A percentile compares a stretch with the other conserved stretches of the same genome.
These are phyloP conservation scores for Myxozyma mucilagina DNA, from an alignment of 805 yeast species.

Conservation along the genomic window DNA sequence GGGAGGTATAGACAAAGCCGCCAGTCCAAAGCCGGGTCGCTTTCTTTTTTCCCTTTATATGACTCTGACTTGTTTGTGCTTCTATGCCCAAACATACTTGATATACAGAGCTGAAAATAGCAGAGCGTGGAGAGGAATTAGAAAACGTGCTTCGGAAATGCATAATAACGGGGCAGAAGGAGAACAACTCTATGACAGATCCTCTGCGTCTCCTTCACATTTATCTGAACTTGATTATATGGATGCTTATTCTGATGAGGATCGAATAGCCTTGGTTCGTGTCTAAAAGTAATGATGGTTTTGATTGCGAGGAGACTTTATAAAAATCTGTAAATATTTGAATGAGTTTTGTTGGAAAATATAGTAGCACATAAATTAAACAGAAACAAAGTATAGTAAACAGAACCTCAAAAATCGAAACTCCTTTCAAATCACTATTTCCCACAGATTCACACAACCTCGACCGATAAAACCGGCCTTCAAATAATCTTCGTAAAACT, in stretches of 20 bases:
- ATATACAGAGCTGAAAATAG: conserved; percentile 3
- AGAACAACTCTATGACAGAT: background rate
- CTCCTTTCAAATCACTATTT: background rate
- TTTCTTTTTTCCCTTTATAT: background rate
- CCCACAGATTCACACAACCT: conserved; percentile 4
- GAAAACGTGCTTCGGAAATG: conserved; percentile 5
- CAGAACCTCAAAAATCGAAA: conserved; percentile 1
- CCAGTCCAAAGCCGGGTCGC: conserved; percentile 1
- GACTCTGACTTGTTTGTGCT: background rate
- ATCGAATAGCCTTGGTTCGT: background rate
- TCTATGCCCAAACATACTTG: background rate
- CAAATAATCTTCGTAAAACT: background rate
- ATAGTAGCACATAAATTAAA: background rate
- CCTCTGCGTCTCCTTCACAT: background rate
- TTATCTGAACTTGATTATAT: background rate
- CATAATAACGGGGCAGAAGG: background rate
- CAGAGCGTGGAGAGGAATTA: conserved; percentile 4
- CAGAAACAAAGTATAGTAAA: background rate
- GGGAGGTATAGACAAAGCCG: background rate
- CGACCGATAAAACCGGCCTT: too few species aligned
- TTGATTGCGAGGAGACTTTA: too few species aligned
- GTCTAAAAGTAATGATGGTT: too few species aligned
- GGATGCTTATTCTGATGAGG: background rate
- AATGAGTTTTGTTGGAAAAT: background rate
- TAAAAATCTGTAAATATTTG: background rate